Conservation (phyloP, 768 basidiomycete species). For the Mycena indigotica region DNA sequence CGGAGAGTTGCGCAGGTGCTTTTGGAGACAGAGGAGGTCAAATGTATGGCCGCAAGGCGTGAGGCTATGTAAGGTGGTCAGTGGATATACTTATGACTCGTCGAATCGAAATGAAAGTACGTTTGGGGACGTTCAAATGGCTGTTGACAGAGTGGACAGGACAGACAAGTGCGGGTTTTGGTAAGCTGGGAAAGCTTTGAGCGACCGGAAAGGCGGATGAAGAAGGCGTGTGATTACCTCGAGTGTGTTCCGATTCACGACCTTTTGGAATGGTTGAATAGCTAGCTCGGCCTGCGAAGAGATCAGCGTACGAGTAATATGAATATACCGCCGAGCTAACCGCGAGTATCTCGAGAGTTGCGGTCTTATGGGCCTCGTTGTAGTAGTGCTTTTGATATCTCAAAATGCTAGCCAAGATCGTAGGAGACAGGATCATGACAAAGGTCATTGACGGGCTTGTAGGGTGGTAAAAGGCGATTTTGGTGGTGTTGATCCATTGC, state of each 20-base stretch:
- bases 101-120: not conserved
- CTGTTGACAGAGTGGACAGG: constrained; percentile 4
- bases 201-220: not conserved
- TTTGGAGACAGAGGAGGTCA: constrained; percentile 12
- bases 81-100: not conserved
- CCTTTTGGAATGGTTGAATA: not conserved
- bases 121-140: constrained; percentile 1
- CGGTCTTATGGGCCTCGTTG: not conserved
- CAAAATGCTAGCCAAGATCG: not conserved
- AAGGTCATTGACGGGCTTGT: no score
- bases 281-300: not conserved
- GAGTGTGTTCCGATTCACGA: not conserved
- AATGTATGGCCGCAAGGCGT: constrained; percentile 19
- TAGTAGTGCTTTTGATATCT: not conserved
- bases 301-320: not conserved
- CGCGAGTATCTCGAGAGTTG: not conserved
- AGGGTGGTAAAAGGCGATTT: not conserved
- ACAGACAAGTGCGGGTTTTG: not conserved
- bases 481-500: not conserved
- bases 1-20: constrained; percentile 1
- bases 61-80: constrained; percentile 12
- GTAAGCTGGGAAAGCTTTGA: not conserved
- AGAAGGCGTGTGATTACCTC: not conserved
- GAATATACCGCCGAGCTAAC: not conserved
- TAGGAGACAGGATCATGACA: not conserved